Base-by-base conservation (phyloP, 2,329 filamentous ascomycete genomes). In the Berkeleyomyces rouxiae region DNA sequence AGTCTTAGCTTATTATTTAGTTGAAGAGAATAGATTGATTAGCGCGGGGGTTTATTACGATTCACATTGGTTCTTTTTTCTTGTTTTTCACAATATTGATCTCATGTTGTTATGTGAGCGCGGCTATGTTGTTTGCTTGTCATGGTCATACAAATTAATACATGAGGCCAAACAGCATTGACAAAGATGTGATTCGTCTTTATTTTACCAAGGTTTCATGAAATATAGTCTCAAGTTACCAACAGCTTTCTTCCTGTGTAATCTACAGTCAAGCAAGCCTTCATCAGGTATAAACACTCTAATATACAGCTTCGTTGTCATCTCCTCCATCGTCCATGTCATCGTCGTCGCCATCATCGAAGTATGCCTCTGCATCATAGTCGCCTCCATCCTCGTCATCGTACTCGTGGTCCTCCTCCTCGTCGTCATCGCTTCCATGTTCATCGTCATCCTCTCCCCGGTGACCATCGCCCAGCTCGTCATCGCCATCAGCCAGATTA, bases 301-400 rank as follows among this genome's bases (percentile, higher is more conserved):
- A 61, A 37, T 61, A 61, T 23, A 61, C 47, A 31, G 60, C 60
- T 36, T 64, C 62, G 16, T 61, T 57, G 44, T 67, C 72, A 66
- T 76, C 75, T 47, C 74, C 79, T 42, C 79, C 81, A 33, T 79
- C 80, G 6, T 77, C 77, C 3, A 75, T 78, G 58, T 77, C 77
- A 57, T 79, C 79, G 31, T 82, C 79, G 65, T 80, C 79, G 10
- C 79, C 79, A 33, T 77, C 79, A 65, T 83, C 81, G 68, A 83
- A 83, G 71, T 83, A 83, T 7, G 76, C 75, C 67, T 84, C 81
- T 2, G 81, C 81, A 53, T 83, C 78, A 68, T 84, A 84, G 65
- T 83, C 81, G 6, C 81, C 81, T 1, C 78, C 81, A 58, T 81
- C 79, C 64, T 82, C 79, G 62, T 83, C 81, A 58, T 83, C 79